Percentiles rank a stretch among this genome's conserved stretches.
These are phyloP conservation scores for Apiotrichum porosum DNA, from an alignment of 1,284 basidiomycete species.

Conservation along the genomic window DNA sequence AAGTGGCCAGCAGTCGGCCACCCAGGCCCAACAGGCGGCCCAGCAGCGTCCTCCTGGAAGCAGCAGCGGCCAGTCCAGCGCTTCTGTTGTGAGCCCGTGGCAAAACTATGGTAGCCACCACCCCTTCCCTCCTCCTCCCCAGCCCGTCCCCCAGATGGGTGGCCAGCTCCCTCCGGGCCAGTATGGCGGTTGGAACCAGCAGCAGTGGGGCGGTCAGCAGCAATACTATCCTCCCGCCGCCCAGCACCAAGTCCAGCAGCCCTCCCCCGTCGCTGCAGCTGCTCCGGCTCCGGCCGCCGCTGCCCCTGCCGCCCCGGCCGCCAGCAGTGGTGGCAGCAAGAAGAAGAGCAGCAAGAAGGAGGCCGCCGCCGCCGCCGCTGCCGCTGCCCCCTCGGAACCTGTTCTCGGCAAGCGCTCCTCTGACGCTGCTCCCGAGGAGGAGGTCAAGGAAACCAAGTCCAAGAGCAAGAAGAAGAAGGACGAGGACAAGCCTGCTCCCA, in stretches of 20 bases:
- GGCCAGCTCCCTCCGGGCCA: constrained; percentile 19
- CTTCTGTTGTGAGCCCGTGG: constrained; percentile 19
- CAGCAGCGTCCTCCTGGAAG: constrained; percentile 7
- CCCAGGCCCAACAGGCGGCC: constrained; percentile 5
- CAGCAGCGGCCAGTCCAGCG: constrained; percentile 13
- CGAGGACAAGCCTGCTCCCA: constrained; percentile 34
- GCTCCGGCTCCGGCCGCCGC: constrained; percentile 2
- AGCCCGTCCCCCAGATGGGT: constrained; percentile 25
- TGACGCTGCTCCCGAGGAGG: constrained; percentile 18
- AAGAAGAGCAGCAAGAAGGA: background rate
- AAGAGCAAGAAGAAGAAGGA: constrained; percentile 35
- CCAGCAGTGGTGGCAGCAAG: constrained; percentile 3
- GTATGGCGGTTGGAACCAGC: constrained; percentile 28
- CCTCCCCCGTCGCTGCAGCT: constrained; percentile 1
- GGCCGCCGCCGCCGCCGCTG: constrained; percentile 1
- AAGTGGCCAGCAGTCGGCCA: background rate
- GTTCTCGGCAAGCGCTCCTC: constrained; percentile 32
- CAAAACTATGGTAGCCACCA: constrained; percentile 27
- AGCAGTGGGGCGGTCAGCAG: constrained; percentile 21
- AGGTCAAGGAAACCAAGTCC: constrained; percentile 37
- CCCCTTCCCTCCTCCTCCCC: constrained; percentile 26
- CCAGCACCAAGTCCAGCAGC: constrained; percentile 7
- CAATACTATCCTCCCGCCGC: constrained; percentile 25
- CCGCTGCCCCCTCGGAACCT: constrained; percentile 9
- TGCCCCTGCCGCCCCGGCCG: background rate